Conservation (phyloP, 2,329 filamentous ascomycete genomes). For the Phyllosticta citriasiana region DNA sequence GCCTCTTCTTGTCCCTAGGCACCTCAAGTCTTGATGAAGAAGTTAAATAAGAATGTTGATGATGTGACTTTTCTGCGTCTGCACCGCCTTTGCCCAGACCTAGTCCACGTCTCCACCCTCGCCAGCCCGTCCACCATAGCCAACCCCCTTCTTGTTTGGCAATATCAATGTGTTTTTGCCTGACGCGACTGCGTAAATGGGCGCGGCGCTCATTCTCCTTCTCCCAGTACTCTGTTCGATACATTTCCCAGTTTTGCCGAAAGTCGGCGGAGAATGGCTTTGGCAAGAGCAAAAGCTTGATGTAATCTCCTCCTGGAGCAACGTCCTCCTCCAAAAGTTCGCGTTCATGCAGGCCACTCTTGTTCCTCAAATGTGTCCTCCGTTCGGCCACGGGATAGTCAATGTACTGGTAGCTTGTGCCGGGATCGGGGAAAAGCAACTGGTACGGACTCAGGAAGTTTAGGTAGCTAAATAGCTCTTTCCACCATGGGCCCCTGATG, state of each 20-base stretch:
- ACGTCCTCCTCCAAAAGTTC: constrained; percentile 75
- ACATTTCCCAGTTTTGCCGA: constrained; percentile 93
- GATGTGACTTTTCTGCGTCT: constrained; percentile 23
- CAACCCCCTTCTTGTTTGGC: constrained; percentile 60
- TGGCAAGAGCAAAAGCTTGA: constrained; percentile 80
- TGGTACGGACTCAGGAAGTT: constrained; percentile 72
- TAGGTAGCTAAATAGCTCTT: constrained; percentile 61
- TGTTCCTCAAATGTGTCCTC: constrained; percentile 34
- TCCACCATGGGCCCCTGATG: constrained; percentile 71
- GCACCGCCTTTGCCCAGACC: constrained; percentile 17
- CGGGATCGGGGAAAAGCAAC: constrained; percentile 55
- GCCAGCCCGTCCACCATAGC: constrained; percentile 81
- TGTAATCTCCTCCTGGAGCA: constrained; percentile 78
- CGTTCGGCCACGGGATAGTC: constrained; percentile 45
- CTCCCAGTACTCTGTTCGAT: constrained; percentile 92
- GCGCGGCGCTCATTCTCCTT: constrained; percentile 84
- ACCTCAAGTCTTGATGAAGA: constrained; percentile 6
- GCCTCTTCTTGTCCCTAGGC: constrained; percentile 18
- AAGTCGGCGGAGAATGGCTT: constrained; percentile 95
- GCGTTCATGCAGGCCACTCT: constrained; percentile 33
- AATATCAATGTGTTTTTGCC: constrained; percentile 56
- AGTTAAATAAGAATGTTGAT: constrained; percentile 10
- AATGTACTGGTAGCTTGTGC: constrained; percentile 66
- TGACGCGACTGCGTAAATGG: constrained; percentile 59
- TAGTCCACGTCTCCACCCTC: constrained; percentile 35